Evolutionary conservation across 148 eudicot species (phyloP).

Genomic region (Heliosperma pusillum): DNA sequence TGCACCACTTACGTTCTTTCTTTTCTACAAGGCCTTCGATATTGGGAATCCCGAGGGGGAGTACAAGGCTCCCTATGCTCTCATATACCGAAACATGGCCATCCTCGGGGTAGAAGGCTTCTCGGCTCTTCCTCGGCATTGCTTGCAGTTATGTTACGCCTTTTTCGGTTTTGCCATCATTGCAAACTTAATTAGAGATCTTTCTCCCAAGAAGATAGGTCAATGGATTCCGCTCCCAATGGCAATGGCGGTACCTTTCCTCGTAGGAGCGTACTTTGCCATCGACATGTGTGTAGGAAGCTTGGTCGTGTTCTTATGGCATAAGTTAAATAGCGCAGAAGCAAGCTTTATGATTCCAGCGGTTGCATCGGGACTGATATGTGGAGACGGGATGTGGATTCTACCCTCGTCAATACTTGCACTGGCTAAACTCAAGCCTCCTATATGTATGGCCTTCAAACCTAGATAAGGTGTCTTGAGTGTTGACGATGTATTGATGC

Average conservation of each 20-base stretch:
- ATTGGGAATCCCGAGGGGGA: conserved; percentile 75
- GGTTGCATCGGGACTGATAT: conserved; percentile 81
- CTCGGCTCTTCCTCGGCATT: conserved; percentile 78
- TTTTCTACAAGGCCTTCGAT: conserved; percentile 74
- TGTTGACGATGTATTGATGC: too few species aligned
- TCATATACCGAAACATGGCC: conserved; percentile 84
- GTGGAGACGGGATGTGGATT: conserved; percentile 92
- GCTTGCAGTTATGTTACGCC: conserved; percentile 70
- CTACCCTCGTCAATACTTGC: conserved; percentile 78
- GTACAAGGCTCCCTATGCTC: conserved; percentile 83
- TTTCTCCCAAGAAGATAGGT: conserved; percentile 38
- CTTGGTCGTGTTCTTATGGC: conserved; percentile 61
- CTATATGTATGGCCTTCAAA: conserved; percentile 74
- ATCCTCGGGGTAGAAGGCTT: conserved; percentile 83
- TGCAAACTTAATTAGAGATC: conserved; percentile 58
- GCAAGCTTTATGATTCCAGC: conserved; percentile 79
- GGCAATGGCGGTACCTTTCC: conserved; percentile 95
- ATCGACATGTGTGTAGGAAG: conserved; percentile 90
- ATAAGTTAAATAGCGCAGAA: conserved; percentile 43
- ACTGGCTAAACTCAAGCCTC: conserved; percentile 57
- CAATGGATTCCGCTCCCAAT: conserved; percentile 73
- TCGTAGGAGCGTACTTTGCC: conserved; percentile 80
- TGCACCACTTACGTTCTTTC: conserved; percentile 50
- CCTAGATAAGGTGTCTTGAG: conserved; percentile 17
- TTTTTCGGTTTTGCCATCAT: conserved; percentile 65